Evolutionary conservation across 2,329 filamentous ascomycete species (phyloP).

Genomic region (Rhytidhysteron rufulum): DNA sequence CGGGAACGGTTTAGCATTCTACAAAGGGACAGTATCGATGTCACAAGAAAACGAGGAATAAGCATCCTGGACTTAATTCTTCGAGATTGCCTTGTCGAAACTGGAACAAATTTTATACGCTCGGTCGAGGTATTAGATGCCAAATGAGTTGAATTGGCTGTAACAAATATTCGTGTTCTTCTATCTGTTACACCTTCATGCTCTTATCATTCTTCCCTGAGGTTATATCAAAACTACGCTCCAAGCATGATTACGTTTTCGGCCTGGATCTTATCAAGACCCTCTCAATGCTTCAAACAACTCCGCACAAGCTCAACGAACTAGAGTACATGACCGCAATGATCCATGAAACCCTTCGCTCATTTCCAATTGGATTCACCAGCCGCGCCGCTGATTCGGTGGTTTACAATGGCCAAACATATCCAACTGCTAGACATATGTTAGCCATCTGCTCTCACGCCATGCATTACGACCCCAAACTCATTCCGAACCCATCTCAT

Average conservation of each 20-base stretch:
- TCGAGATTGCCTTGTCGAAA: conserved; percentile 22
- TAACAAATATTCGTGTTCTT: conserved; percentile 38
- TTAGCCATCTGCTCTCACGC: conserved; percentile 39
- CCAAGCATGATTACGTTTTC: conserved; percentile 53
- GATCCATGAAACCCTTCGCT: conserved; percentile 51
- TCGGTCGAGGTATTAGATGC: conserved; percentile 22
- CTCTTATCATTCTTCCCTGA: conserved; percentile 25
- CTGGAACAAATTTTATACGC: conserved; percentile 6
- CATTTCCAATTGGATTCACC: conserved; percentile 49
- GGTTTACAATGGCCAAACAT: conserved; percentile 37
- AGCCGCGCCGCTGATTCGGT: conserved; percentile 39
- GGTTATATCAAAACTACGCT: conserved; percentile 27
- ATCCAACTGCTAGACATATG: conserved; percentile 43
- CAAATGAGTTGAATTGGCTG: conserved; percentile 31
- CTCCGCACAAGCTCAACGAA: conserved; percentile 47
- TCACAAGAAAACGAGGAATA: conserved; percentile 33
- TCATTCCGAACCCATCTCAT: conserved; percentile 21
- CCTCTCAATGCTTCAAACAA: conserved; percentile 36
- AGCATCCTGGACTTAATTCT: conserved; percentile 32
- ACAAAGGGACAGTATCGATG: conserved; percentile 25
- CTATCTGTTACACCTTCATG: conserved; percentile 34
- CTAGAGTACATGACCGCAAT: conserved; percentile 52
- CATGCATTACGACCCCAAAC: conserved; percentile 27
- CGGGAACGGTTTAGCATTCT: conserved; percentile 35
- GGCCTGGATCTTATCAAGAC: conserved; percentile 38